Base-by-base conservation (phyloP, 192 early-diverging fungal genomes). In the Coemansia sp. region DNA sequence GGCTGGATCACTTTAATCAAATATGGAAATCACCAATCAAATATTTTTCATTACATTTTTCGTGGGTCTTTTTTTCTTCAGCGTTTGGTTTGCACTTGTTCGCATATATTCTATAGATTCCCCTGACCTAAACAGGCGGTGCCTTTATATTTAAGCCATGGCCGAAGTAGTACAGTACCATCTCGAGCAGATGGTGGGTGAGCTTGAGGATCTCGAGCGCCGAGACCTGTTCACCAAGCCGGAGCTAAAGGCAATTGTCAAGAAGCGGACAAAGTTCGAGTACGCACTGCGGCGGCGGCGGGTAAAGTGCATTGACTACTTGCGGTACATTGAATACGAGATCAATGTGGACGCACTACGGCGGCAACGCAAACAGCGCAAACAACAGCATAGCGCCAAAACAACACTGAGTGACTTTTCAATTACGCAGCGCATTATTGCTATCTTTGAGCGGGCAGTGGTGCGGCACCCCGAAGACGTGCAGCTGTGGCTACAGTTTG, bases 251-350 rank as follows among this genome's bases (percentile, higher is more conserved):
- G 77, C 86, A 3, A 92, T 97, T 32, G 85, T 97, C 37, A 94
- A 94, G 64, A 88, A 89, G 71, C 86, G 95, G 43, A 92, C 92
- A 37, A 87, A 88, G 59, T 93, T 93, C 60, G 95, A 97, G 71
- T 96, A 95, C 63, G 75, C 88, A 4, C 75, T 97, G 35, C 88
- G 92, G 65, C 83, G 94, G 22, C 88, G 92, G 63, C 88, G 91
- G 12, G 72, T 80, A 6, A 78, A 84, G 26, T 84, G 89, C 51
- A 78, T 84, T 11, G 94, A 97, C 55, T 99, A 87, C 73, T 82
- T 99, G 27, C 87, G 92, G 20, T 94, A 94, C 79, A 94, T 97
- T 65, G 92, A 93, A 60, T 99, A 94, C 81, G 97, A 99, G 69
- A 90, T 88, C 78, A 95, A 94, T 74, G 82, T 97, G 55, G 94